A percentile compares a stretch with the other conserved stretches of the same genome.
Conservation (phyloP, 495 filamentous ascomycete species). For the Penicillium macrosclerotiorum region DNA sequence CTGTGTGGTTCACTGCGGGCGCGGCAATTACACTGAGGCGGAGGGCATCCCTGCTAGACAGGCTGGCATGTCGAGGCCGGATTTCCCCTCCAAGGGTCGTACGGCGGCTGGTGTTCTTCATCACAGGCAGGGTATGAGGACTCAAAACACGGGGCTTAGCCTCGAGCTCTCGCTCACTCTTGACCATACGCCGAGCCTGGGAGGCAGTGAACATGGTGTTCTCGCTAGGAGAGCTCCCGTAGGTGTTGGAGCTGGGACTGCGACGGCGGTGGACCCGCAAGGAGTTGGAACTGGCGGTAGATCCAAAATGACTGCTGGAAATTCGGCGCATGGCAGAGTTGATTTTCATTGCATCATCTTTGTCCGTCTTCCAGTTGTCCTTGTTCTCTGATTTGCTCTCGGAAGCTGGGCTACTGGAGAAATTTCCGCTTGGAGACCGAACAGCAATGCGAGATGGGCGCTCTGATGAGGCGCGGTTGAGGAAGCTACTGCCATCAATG, state of each 20-base stretch:
- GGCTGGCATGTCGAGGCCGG: slow-evolving; percentile 43
- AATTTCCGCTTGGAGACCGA: slow-evolving; percentile 47
- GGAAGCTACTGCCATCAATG: slow-evolving; percentile 57
- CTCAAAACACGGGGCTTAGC: slow-evolving; percentile 59
- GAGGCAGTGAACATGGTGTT: slow-evolving; percentile 64
- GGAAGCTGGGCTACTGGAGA: slow-evolving; percentile 35
- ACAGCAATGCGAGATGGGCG: slow-evolving; percentile 50
- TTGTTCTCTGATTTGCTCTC: slow-evolving; percentile 43
- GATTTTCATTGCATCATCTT: slow-evolving; percentile 58
- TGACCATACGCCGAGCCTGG: slow-evolving; percentile 69
- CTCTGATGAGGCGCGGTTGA: slow-evolving; percentile 53
- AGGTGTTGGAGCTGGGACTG: slow-evolving; percentile 56
- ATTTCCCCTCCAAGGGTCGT: slow-evolving; percentile 52
- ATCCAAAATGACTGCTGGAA: slow-evolving; percentile 34
- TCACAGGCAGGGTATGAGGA: slow-evolving; percentile 63
- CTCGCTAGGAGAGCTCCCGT: slow-evolving; percentile 57
- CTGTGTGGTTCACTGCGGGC: slow-evolving; percentile 19
- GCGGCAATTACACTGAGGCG: slow-evolving; percentile 42
- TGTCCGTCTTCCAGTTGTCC: slow-evolving; percentile 49
- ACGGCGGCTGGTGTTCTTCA: slow-evolving; percentile 54
- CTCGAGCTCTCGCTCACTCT: slow-evolving; percentile 58
- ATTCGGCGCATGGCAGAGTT: slow-evolving; percentile 62
- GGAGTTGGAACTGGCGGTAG: slow-evolving; percentile 24
- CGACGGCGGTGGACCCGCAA: slow-evolving; percentile 56
- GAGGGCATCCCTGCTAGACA: slow-evolving; percentile 42